phyloP scores from a whole-genome alignment of 139 green algal genomes.

The Ulvella scutata region DNA sequence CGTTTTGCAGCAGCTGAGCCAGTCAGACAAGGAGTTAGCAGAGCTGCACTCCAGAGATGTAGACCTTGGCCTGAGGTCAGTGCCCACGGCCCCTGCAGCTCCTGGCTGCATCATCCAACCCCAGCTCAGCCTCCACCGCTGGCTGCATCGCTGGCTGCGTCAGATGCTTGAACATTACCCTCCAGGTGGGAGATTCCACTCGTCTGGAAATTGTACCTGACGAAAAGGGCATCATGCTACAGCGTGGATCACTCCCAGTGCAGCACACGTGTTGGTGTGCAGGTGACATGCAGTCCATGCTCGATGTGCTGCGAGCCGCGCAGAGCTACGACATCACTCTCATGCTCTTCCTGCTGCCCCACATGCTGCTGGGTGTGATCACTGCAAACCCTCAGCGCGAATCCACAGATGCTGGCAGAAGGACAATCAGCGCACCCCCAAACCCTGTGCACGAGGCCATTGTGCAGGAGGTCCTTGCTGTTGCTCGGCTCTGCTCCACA shows the following conservation, averaged over 20 bases:
- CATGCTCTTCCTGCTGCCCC: constrained; percentile 1
- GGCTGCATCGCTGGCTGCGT: neutral
- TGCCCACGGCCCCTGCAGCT: neutral
- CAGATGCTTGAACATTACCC: neutral
- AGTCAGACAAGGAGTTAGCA: neutral
- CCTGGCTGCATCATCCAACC: neutral
- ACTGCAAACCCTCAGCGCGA: too few relatives aligned
- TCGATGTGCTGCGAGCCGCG: neutral
- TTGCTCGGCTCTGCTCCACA: neutral
- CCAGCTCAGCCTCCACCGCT: neutral
- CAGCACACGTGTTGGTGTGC: neutral
- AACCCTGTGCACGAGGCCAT: neutral
- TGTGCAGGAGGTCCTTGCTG: neutral
- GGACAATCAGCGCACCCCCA: neutral
- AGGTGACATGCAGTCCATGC: neutral
- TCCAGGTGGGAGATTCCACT: neutral
- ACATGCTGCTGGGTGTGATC: neutral
- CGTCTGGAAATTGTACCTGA: too few relatives aligned
- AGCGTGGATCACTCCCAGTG: too few relatives aligned
- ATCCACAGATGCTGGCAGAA: neutral
- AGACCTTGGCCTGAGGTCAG: neutral
- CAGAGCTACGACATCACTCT: neutral
- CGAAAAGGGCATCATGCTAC: too few relatives aligned
- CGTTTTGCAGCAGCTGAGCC: neutral
- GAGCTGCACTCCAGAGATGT: neutral